phyloP scores from a whole-genome alignment of 2,329 filamentous ascomycete genomes.

The Emericellopsis cladophorae region DNA sequence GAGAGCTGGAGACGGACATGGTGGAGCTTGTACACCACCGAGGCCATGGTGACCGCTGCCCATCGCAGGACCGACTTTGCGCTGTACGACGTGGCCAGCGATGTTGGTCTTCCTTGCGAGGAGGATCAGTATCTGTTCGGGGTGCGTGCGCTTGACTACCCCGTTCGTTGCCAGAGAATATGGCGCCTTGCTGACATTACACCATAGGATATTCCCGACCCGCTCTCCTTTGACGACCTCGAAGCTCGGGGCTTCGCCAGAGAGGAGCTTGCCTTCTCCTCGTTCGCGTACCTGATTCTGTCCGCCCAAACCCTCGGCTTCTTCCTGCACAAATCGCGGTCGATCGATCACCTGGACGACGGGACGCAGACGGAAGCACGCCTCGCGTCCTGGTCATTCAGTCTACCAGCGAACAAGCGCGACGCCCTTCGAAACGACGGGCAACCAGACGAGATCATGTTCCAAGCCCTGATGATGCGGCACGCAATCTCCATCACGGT shows the following conservation, averaged over 20 bases:
- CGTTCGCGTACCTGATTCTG: not conserved
- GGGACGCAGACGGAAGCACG: conserved; percentile 36
- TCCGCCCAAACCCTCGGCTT: conserved; percentile 28
- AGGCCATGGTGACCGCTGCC: conserved; percentile 68
- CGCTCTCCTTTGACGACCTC: conserved; percentile 63
- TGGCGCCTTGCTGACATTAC: not conserved
- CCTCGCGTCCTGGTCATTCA: conserved; percentile 63
- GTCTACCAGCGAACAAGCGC: conserved; percentile 62
- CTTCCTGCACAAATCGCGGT: conserved; percentile 67
- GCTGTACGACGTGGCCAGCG: conserved; percentile 50
- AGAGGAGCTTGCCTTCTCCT: conserved; percentile 30
- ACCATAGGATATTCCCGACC: conserved; percentile 39
- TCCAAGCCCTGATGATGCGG: conserved; percentile 76
- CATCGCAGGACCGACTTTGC: conserved; percentile 58
- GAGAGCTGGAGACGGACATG: conserved; percentile 58
- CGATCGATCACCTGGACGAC: conserved; percentile 38
- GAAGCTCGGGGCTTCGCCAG: conserved; percentile 61
- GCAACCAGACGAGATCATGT: conserved; percentile 76
- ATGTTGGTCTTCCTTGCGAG: conserved; percentile 69
- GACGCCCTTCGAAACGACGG: conserved; percentile 58
- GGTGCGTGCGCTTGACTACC: conserved; percentile 24
- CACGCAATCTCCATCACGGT: conserved; percentile 57
- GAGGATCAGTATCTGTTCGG: conserved; percentile 56
- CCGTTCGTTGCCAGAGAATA: not conserved
- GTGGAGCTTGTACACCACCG: conserved; percentile 56